A percentile compares a stretch with the other conserved stretches of the same genome.
These are phyloP conservation scores for Fennellomyces sp. DNA, from an alignment of 371 early-diverging fungal species.

Conservation along the genomic window DNA sequence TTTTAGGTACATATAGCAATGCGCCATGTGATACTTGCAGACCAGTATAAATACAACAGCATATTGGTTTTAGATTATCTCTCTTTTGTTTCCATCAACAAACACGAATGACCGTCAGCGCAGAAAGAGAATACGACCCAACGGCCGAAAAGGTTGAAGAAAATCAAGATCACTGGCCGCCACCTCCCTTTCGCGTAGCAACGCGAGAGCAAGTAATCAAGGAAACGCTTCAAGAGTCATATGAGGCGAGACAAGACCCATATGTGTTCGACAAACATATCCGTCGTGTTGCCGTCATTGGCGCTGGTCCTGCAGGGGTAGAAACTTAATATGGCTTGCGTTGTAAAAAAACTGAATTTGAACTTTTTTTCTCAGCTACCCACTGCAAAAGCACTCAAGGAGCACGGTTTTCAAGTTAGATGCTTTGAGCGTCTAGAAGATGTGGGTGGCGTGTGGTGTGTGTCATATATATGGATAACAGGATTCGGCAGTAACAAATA, in stretches of 20 bases:
- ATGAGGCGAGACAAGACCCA: conserved; percentile 16
- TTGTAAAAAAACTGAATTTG: no score
- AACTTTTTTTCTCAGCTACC: conserved; percentile 17
- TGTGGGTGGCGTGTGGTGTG: conserved; percentile 42
- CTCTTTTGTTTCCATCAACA: no score
- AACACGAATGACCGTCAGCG: no score
- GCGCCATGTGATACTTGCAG: no score
- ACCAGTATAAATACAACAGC: no score
- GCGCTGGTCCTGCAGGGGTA: conserved; percentile 46
- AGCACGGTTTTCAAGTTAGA: conserved; percentile 36
- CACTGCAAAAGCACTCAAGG: conserved; percentile 32
- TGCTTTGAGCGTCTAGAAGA: conserved; percentile 32
- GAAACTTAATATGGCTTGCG: no score
- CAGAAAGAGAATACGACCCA: no score
- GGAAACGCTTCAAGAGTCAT: conserved; percentile 8
- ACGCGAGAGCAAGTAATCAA: conserved; percentile 11
- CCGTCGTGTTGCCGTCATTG: conserved; percentile 36
- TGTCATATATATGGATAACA: background rate
- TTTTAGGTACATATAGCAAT: no score
- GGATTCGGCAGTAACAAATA: background rate
- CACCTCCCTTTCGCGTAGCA: background rate
- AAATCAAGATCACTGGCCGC: no score
- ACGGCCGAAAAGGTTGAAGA: no score
- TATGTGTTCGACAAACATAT: conserved; percentile 19
- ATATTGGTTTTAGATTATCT: no score